phyloP scores from a whole-genome alignment of 2,329 filamentous ascomycete genomes.

The Fusarium poae region DNA sequence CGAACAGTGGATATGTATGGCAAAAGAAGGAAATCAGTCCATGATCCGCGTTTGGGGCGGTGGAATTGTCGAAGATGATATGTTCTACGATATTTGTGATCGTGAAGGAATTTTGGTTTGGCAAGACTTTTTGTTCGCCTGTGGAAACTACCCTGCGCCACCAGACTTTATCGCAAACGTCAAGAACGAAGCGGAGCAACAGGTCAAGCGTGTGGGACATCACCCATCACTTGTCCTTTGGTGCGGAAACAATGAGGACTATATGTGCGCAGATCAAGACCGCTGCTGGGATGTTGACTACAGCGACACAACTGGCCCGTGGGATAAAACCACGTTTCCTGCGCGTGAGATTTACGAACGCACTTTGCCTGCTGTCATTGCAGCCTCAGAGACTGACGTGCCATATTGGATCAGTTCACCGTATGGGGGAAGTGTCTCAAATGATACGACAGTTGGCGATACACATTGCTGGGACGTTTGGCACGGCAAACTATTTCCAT shows the following conservation, averaged over 20 bases:
- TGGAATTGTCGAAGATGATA: not conserved
- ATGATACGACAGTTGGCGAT: not conserved
- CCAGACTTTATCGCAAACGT: not conserved
- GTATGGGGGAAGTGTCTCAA: not conserved
- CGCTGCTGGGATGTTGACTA: conserved; percentile 17
- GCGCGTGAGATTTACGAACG: conserved; percentile 7
- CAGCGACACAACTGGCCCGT: conserved; percentile 6
- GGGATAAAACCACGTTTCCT: conserved; percentile 19
- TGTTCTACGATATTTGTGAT: not conserved
- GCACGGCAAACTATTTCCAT: conserved; percentile 8
- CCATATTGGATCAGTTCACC: conserved; percentile 17
- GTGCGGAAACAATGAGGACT: conserved; percentile 21
- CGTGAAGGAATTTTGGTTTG: conserved; percentile 11
- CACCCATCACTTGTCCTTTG: conserved; percentile 6
- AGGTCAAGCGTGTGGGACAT: conserved; percentile 5
- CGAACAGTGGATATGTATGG: conserved; percentile 5
- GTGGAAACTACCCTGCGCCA: conserved; percentile 4
- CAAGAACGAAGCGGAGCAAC: conserved; percentile 4
- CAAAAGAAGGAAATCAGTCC: conserved; percentile 1
- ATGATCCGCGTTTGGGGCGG: conserved; percentile 23
- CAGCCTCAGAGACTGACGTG: not conserved
- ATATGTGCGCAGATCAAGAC: conserved; percentile 18
- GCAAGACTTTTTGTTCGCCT: conserved; percentile 21
- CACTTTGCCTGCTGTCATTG: not conserved
- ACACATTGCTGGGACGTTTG: conserved; percentile 22